Evolutionary conservation across 164 flowering plant species (phyloP), one percentile per base, ranked within the genome.

Genomic region (Paratinospora sagittata): DNA sequence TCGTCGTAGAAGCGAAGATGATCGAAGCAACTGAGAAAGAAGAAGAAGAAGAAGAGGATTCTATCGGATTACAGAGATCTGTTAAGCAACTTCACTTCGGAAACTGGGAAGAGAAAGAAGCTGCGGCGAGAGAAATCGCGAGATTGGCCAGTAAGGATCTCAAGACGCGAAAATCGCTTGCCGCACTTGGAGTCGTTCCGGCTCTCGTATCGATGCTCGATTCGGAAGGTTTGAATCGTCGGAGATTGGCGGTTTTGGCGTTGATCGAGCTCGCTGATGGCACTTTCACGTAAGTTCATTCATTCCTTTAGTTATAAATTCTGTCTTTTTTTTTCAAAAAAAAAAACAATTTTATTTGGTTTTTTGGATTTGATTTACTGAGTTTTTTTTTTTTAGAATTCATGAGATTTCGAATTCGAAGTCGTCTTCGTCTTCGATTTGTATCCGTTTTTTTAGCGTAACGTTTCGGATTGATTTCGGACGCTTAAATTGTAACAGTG

Each of bases 71-170:
- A 73, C 90, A 84, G 76, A 89, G 80, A 73, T 78, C 97, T 9
- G 98, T 94, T 55, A 94, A 91, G 86, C 81, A 69, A 74, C 88
- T 94, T 73, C 90, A 89, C 75, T 94, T 94, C 39, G 98, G 98
- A 41, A 84, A 79, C 70, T 78, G 77, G 79, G 84, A 85, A 57
- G 93, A 93, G 79, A 89, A 85, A 72, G 88, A 85, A 72, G 60
- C 62, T 65, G 98, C 97, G 12, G 93, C 88, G 7, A 52, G 49
- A 47, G 90, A 85, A 71, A 86, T 89, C 11, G 79, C 27, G 75
- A 84, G 82, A 75, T 52, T 90, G 61, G 92, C 92, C 1, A 74
- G 43, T 63, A 76, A 79, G 27, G 89, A 86, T 70, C 75, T 74
- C 26, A 81, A 76, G 76, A 72, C 77, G 30, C 80, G 84, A 80